Percentiles rank a stretch among this genome's conserved stretches.
Conservation (phyloP, 371 early-diverging fungal genomes). For the Haplosporangium sp. region DNA sequence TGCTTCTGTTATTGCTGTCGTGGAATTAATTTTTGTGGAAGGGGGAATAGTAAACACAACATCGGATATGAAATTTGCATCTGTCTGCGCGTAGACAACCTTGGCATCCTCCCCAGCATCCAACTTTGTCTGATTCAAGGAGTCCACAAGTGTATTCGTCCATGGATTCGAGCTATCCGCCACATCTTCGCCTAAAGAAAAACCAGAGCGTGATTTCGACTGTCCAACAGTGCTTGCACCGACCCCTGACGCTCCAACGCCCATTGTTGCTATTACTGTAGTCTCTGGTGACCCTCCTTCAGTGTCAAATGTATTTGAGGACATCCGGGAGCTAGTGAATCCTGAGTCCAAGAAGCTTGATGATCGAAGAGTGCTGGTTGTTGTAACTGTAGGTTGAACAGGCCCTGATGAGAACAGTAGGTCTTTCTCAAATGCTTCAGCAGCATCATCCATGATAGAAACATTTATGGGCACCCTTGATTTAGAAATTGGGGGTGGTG, state of each 20-base stretch:
- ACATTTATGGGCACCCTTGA: constrained; percentile 17
- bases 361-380: constrained; percentile 10
- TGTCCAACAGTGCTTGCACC: constrained; percentile 16
- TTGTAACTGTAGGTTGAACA: neutral
- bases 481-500: constrained; percentile 16
- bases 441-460: constrained; percentile 43
- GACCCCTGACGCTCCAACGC: constrained; percentile 1
- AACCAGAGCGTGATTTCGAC: constrained; percentile 21
- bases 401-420: constrained; percentile 29
- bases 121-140: constrained; percentile 28
- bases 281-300: neutral
- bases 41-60: constrained; percentile 10
- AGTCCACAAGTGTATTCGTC: constrained; percentile 44
- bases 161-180: constrained; percentile 46
- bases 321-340: constrained; percentile 1
- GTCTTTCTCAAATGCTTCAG: constrained; percentile 44
- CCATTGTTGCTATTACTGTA: neutral
- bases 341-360: constrained; percentile 41
- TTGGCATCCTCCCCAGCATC: neutral
- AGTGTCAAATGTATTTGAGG: neutral
- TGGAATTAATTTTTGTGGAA: neutral
- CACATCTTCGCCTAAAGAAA: constrained; percentile 49
- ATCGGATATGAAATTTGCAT: constrained; percentile 16
- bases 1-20: neutral
- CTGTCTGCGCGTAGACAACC: constrained; percentile 43